Base-by-base conservation (phyloP, 305 asterid species). In the Solanum hybrid region DNA sequence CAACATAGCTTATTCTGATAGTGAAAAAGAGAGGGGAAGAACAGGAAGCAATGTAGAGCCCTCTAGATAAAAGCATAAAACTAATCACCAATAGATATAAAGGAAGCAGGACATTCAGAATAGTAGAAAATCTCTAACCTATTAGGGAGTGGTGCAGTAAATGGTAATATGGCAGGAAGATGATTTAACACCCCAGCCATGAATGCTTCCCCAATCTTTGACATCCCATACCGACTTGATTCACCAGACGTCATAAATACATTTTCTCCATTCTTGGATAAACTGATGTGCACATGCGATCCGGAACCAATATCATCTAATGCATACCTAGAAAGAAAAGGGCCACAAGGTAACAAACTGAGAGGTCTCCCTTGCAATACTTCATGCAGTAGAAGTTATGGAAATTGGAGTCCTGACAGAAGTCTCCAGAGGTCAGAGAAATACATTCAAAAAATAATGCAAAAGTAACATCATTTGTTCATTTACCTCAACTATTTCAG, bases 101-200 rank as follows among this genome's bases (percentile, higher is more conserved):
- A 68, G 65, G 17, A 20, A 26, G 26, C 68, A 7, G 27, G 5
- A 73, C 6, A 26, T 34, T 87, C 79, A 20, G 10, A 39, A 68
- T 22, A 61, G 82, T 76, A 12, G 38, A 34, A 41, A 85, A 82
- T 20, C 33, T 27, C 51, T 87, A 11, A 96, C 99, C 99, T 97
- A 88, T 96, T 97, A 90, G 99, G 99, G 90, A 97, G 87, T 86
- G 99, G 99, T 76, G 99, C 99, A 39, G 97, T 96, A 77, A 96
- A 96, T 79, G 97, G 98, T 92, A 96, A 91, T 91, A 97, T 95
- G 14, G 99, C 95, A 91, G 99, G 98, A 92, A 97, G 98, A 92
- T 97, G 99, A 89, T 92, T 79, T 89, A 95, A 92, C 85, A 97
- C 99, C 88, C 99, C 99, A 31, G 99, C 98, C 99, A 97, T 96